A percentile compares a stretch with the other conserved stretches of the same genome.
These are phyloP conservation scores for Ploettnerulaceae sp. DNA, from an alignment of 2,329 filamentous ascomycete species.

Conservation along the genomic window DNA sequence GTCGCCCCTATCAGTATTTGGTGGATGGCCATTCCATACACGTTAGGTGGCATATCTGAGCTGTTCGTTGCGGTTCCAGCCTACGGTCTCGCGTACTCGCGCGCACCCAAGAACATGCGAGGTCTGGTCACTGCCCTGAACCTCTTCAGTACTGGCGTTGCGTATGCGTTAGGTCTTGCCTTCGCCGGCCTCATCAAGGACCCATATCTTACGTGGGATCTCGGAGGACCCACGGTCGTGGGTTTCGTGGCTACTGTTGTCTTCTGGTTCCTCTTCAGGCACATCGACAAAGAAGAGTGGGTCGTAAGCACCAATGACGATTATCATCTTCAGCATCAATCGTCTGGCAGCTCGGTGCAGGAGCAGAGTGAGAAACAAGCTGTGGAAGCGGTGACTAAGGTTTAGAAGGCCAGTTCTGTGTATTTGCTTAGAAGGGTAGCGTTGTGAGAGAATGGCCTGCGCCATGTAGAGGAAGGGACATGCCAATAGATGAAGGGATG, in stretches of 20 bases:
- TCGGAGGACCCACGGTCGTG: constrained; percentile 44
- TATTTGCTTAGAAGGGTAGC: too few species aligned
- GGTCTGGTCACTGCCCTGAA: constrained; percentile 47
- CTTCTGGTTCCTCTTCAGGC: constrained; percentile 44
- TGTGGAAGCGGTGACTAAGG: not conserved
- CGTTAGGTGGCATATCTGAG: constrained; percentile 45
- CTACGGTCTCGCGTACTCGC: constrained; percentile 48
- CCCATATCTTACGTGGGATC: constrained; percentile 47
- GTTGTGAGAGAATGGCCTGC: too few species aligned
- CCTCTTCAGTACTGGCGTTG: constrained; percentile 43
- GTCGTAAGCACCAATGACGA: constrained; percentile 36
- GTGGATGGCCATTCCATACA: constrained; percentile 52
- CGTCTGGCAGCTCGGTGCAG: not conserved
- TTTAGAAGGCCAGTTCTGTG: too few species aligned
- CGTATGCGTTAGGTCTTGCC: constrained; percentile 43
- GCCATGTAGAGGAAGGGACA: too few species aligned
- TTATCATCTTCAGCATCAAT: not conserved
- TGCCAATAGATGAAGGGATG: too few species aligned
- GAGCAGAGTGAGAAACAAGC: not conserved
- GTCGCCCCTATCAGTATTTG: constrained; percentile 44
- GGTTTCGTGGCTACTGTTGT: constrained; percentile 41
- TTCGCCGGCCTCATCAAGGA: constrained; percentile 44
- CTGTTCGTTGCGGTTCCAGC: constrained; percentile 50
- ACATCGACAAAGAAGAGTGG: constrained; percentile 45
- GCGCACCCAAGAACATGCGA: constrained; percentile 47